Conservation (phyloP, 371 early-diverging fungal species). For the Apophysomyces ossiformis region DNA sequence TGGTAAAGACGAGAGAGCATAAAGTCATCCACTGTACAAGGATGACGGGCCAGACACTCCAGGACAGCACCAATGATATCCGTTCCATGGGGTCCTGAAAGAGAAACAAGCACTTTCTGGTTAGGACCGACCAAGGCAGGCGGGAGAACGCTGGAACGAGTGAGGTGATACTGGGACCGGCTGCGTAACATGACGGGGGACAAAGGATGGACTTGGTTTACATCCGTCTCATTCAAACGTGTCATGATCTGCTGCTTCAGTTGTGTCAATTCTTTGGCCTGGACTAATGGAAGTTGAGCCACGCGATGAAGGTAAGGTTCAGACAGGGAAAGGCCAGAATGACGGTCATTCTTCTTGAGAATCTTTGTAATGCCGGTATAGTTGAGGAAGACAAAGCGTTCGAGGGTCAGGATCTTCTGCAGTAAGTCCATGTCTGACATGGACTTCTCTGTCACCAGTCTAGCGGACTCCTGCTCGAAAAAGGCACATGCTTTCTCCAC, state of each 20-base stretch:
- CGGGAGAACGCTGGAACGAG: slow-evolving; percentile 28
- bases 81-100: slow-evolving; percentile 88
- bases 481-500: slow-evolving; percentile 59
- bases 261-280: slow-evolving; percentile 59
- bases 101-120: slow-evolving; percentile 70
- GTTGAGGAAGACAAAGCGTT: slow-evolving; percentile 65
- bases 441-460: slow-evolving; percentile 14
- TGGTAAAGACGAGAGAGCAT: slow-evolving; percentile 86
- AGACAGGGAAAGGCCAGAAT: slow-evolving; percentile 70
- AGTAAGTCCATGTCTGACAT: slow-evolving; percentile 30
- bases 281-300: slow-evolving; percentile 64
- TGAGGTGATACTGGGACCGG: slow-evolving; percentile 27
- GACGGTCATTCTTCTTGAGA: slow-evolving; percentile 72
- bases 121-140: slow-evolving; percentile 59
- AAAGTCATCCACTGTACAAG: slow-evolving; percentile 78
- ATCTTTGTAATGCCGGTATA: slow-evolving; percentile 71
- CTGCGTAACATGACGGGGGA: slow-evolving; percentile 37
- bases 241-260: slow-evolving; percentile 73
- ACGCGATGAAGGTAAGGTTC: slow-evolving; percentile 78
- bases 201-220: slow-evolving; percentile 10
- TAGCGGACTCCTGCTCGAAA: slow-evolving; percentile 42
- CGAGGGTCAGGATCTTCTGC: slow-evolving; percentile 55
- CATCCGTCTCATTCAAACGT: slow-evolving; percentile 35
- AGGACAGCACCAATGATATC: slow-evolving; percentile 86
- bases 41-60: slow-evolving; percentile 70